These are phyloP conservation scores for Casuarina glauca DNA, from an alignment of 306 rosid species.

Conservation along the genomic window DNA sequence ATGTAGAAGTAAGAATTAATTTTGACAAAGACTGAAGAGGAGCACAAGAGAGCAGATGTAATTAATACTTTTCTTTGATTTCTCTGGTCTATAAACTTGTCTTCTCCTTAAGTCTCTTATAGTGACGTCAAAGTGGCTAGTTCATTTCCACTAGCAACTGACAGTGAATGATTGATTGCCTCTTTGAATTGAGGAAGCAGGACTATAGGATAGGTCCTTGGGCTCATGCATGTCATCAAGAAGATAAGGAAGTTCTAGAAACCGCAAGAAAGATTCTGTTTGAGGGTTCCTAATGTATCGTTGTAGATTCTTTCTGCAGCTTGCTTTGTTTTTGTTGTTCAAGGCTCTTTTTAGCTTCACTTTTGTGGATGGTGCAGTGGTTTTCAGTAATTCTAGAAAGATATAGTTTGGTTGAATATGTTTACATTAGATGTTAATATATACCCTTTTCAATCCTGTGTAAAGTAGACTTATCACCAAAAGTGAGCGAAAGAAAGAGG, in stretches of 20 bases:
- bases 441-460: conserved; percentile 32
- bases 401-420: conserved; percentile 1
- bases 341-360: too few relatives aligned
- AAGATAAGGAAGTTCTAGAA: conserved; percentile 86
- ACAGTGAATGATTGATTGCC: conserved; percentile 44
- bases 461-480: conserved; percentile 17
- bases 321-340: too few relatives aligned
- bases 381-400: background rate
- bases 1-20: background rate
- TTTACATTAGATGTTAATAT: too few relatives aligned
- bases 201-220: conserved; percentile 39
- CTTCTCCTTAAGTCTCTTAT: background rate
- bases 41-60: background rate
- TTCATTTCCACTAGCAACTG: too few relatives aligned
- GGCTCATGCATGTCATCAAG: conserved; percentile 59
- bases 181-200: conserved; percentile 39
- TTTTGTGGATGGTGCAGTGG: too few relatives aligned
- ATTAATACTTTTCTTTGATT: background rate
- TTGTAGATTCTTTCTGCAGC: conserved; percentile 37
- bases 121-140: too few relatives aligned
- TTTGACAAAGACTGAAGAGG: background rate
- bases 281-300: conserved; percentile 62
- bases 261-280: conserved; percentile 77
- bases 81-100: background rate
- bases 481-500: background rate